A percentile compares a stretch with the other conserved stretches of the same genome.
These are phyloP conservation scores for Globisporangium lucens DNA, from an alignment of 352 stramenopile species.

Conservation along the genomic window DNA sequence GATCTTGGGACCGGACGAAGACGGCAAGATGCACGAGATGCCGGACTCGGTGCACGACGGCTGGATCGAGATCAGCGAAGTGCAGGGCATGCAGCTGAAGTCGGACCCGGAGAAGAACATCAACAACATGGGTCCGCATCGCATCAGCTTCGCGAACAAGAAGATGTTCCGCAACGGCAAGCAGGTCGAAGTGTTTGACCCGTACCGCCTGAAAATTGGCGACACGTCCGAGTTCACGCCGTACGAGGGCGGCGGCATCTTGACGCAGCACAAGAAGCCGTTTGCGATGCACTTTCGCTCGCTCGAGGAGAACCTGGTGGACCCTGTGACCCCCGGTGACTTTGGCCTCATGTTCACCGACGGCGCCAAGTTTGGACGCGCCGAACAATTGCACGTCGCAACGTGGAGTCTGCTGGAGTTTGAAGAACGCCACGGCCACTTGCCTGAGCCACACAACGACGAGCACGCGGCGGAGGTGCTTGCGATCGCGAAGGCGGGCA, in stretches of 20 bases:
- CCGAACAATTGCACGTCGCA: conserved; percentile 76
- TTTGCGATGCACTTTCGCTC: conserved; percentile 76
- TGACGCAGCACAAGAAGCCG: conserved; percentile 84
- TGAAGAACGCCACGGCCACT: conserved; percentile 57
- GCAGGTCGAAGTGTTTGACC: conserved; percentile 81
- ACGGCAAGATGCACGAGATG: conserved; percentile 89
- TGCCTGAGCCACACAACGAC: conserved; percentile 67
- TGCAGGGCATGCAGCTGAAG: conserved; percentile 70
- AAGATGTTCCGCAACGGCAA: conserved; percentile 87
- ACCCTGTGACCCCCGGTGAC: conserved; percentile 63
- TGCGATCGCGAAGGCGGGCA: conserved; percentile 55
- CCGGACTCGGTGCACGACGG: conserved; percentile 82
- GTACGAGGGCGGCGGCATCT: conserved; percentile 75
- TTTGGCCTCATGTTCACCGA: conserved; percentile 87
- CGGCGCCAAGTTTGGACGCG: conserved; percentile 83
- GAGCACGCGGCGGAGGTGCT: conserved; percentile 62
- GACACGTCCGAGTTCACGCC: conserved; percentile 79
- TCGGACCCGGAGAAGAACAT: conserved; percentile 65
- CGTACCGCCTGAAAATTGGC: conserved; percentile 79
- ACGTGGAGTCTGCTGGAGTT: conserved; percentile 82
- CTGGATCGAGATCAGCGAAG: conserved; percentile 84
- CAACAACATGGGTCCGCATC: conserved; percentile 67
- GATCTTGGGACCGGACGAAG: conserved; percentile 75
- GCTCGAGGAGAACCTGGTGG: conserved; percentile 63
- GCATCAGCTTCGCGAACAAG: conserved; percentile 82